These are phyloP conservation scores for Skeletonema costatum DNA, from an alignment of 108 stramenopile species.

Conservation along the genomic window DNA sequence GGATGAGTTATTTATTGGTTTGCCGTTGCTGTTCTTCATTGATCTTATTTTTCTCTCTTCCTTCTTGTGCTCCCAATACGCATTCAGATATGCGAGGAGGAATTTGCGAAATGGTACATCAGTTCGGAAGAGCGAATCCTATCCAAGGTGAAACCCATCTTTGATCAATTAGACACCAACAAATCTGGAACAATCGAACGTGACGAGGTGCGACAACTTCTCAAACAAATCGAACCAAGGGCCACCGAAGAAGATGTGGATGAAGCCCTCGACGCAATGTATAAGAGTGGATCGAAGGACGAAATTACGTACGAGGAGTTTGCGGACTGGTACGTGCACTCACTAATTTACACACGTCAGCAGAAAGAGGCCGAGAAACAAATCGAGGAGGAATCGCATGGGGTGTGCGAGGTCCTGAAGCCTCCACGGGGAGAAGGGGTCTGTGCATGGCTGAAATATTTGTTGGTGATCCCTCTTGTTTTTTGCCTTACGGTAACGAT, in stretches of 20 bases:
- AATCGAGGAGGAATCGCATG: conserved; percentile 54
- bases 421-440: conserved; percentile 51
- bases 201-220: conserved; percentile 61
- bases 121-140: conserved; percentile 65
- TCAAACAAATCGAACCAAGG: conserved; percentile 57
- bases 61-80: neutral
- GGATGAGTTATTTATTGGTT: neutral
- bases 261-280: conserved; percentile 63
- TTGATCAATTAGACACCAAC: conserved; percentile 74
- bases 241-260: conserved; percentile 65
- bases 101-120: conserved; percentile 80
- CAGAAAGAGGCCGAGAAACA: conserved; percentile 63
- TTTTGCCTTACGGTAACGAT: conserved; percentile 67
- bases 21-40: neutral
- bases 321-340: conserved; percentile 68
- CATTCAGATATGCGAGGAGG: conserved; percentile 56
- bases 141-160: conserved; percentile 50
- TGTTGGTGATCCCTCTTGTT: conserved; percentile 73
- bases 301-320: conserved; percentile 81
- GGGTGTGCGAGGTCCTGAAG: conserved; percentile 55
- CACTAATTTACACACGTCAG: conserved; percentile 63
- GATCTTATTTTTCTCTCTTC: neutral
- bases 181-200: conserved; percentile 68
- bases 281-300: conserved; percentile 58
- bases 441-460: conserved; percentile 49